Evolutionary conservation across 2,329 filamentous ascomycete species (phyloP), one percentile per base, ranked within the genome.

Genomic region (Xylaria hypoxylon): DNA sequence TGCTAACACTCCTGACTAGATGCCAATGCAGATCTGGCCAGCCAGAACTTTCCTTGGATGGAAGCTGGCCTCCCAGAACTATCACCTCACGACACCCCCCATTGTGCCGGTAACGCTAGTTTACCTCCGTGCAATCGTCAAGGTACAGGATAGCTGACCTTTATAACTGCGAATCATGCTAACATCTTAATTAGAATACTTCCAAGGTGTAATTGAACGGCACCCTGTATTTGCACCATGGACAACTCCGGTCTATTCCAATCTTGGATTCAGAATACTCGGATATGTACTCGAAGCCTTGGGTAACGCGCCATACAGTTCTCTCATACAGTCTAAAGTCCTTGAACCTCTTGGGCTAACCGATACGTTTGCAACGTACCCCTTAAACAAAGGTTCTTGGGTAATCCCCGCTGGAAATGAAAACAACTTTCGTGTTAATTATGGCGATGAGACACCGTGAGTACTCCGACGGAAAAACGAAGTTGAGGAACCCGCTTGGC

Each of bases 231-330:
- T 58, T 31, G 57, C 65, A 28, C 31, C 61, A 2, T 19, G 45
- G 45, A 68, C 51, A 38, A 64, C 57, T 8, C 57, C 61, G 1
- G 53, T 62, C n/a, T 68, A 65, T 40, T 61, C 65, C 10, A 68
- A 65, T 22, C 5, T 45, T 17, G 65, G 45, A n/a, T 65, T 64
- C 22, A 59, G 52, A 47, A 52, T 65, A 28, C 26, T 65, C 5
- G 62, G 61, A 59, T 68, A 65, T 35, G 62, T 55, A 6, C 57
- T 62, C n/a, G 47, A 68, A 50, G 52, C 65, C 8, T 50, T 62
- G 38, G 42, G 62, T 28, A 42, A 40, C n/a, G 22, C 28, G 28
- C 53, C 58, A 31, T 65, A 57, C 26, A 40, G 10, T 35, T 24
- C 47, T 24, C 38, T 67, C 40, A 6, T 67, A 6, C 35, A 62